Conservation (phyloP, 768 basidiomycete genomes). For the Pluteus cervinus region DNA sequence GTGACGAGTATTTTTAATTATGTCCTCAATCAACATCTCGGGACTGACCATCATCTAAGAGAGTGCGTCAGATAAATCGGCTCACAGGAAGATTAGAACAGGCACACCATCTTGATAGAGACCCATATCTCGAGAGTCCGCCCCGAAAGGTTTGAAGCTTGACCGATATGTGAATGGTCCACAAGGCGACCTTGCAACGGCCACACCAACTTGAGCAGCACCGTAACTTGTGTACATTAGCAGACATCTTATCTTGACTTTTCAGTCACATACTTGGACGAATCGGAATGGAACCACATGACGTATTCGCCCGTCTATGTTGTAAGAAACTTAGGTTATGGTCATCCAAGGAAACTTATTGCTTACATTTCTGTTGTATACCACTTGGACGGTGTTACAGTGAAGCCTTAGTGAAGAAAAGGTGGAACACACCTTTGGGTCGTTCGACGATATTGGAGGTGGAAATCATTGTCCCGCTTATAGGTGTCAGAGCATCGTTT, state of each 20-base stretch:
- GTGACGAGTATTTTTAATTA: too few species aligned
- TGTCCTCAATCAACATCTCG: too few species aligned
- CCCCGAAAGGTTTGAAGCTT: constrained; percentile 52
- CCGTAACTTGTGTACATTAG: constrained; percentile 39
- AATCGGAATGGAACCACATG: constrained; percentile 70
- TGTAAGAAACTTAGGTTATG: not conserved
- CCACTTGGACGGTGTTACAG: constrained; percentile 24
- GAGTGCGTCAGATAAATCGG: constrained; percentile 4
- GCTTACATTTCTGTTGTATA: constrained; percentile 45
- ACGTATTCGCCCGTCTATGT: constrained; percentile 38
- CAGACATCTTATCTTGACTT: not conserved
- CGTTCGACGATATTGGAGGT: constrained; percentile 54
- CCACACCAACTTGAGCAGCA: constrained; percentile 58
- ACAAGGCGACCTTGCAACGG: constrained; percentile 51
- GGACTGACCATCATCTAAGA: constrained; percentile 32
- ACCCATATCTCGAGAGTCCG: constrained; percentile 55
- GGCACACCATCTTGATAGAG: constrained; percentile 48
- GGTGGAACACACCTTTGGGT: constrained; percentile 43
- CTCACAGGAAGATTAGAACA: not conserved
- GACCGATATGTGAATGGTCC: constrained; percentile 53
- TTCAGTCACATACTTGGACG: constrained; percentile 37
- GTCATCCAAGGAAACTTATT: too few species aligned
- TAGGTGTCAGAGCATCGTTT: constrained; percentile 50
- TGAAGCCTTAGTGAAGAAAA: not conserved
- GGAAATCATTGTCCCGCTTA: constrained; percentile 49